Evolutionary conservation across 106 monocot species (phyloP).

Genomic region (Dactylorhiza incarnata): DNA sequence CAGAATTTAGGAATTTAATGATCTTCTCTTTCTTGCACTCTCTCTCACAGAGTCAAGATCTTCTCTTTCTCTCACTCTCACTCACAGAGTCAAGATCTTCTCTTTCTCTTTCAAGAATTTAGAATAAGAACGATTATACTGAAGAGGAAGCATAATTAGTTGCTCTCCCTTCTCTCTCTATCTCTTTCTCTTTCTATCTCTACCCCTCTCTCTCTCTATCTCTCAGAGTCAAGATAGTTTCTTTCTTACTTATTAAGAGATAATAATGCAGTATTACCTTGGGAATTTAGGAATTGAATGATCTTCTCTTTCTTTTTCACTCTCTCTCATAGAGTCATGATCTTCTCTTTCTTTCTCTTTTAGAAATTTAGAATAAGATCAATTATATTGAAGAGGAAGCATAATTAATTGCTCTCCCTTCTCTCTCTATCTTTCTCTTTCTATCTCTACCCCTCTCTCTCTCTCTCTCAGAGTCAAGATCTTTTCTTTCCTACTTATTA

Average conservation of each 20-base stretch:
- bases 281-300: not conserved
- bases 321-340: too few species aligned
- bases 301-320: not conserved
- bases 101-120: not conserved
- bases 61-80: not conserved
- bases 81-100: not conserved
- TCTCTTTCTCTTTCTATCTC: too few species aligned
- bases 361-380: not conserved
- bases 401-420: too few species aligned
- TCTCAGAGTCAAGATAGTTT: not conserved
- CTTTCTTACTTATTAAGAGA: not conserved
- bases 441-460: not conserved
- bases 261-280: not conserved
- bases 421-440: too few species aligned
- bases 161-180: too few species aligned
- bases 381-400: too few species aligned
- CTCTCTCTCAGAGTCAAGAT: not conserved
- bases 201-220: not conserved
- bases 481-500: not conserved
- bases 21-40: too few species aligned
- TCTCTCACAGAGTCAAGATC: too few species aligned
- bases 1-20: not conserved
- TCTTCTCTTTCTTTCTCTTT: not conserved
- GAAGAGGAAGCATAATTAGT: too few species aligned
- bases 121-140: too few species aligned